Evolutionary conservation across 208 protist genomes (phyloP), one percentile per base, ranked within the genome.

Genomic region (Wallacemonas sp.): DNA sequence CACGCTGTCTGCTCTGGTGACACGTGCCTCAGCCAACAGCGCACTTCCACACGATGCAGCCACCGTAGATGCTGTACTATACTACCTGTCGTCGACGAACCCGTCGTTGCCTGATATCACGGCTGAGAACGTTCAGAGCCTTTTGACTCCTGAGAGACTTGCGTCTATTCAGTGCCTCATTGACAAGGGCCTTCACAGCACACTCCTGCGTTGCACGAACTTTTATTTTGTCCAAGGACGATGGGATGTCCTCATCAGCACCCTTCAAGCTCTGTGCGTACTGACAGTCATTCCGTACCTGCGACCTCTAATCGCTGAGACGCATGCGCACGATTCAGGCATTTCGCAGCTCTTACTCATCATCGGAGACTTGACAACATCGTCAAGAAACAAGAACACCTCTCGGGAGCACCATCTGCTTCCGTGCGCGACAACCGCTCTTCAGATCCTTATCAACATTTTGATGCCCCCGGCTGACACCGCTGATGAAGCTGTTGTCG

Each of bases 181-280:
- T 11, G 83, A 89, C 22, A 82, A 75, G 39, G 82, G 83, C 60
- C 67, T 95, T 59, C 85, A 91, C 55, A 66, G 72, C 28, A 47
- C 89, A 27, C 77, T 96, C 36, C 70, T 93, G 58, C 79, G 79
- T 6, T 88, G 82, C 64, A 67, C 70, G 31, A 82, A 86, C 26
- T 96, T 92, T 55, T 96, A 92, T 55, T 89, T 90, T 68, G 59
- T 79, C 28, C 90, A 96, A 63, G 84, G 77, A 51, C 79, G 84
- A 19, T 96, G 80, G 82, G 84, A 92, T 17, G 55, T 93, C 22
- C 84, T 96, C 53, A 77, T 72, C 12, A 79, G 79, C 4, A 77
- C 86, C 1, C 72, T 96, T 45, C 84, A 91, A 68, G 79, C 76
- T 0, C 66, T 93, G 11, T 88, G 76, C 68, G 85, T 90, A 28